Base-by-base conservation (phyloP, 2,329 filamentous ascomycete species). In the Scytalidium sp. region DNA sequence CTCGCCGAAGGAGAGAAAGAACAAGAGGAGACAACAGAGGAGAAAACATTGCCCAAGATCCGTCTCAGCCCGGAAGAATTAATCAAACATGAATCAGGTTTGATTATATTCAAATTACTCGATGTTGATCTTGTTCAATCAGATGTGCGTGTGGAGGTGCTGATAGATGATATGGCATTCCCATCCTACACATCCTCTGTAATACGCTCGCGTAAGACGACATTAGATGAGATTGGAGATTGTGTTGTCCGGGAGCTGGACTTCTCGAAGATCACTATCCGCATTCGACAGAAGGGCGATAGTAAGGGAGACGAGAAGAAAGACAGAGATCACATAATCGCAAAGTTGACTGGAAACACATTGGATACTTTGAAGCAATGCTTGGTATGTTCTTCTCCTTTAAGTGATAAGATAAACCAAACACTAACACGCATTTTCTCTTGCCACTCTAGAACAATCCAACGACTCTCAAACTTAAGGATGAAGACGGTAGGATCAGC, bases 231-330 rank as follows among this genome's bases (percentile, higher is more conserved):
- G 70, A 91, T 92, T 63, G 92, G 93, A 44, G 94, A 99, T 69
- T 94, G 91, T 47, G 91, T 99, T 70, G 88, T 99, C 52, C 90
- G 94, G 54, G 94, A 99, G 68, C 79, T 99, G n/a, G 95, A 99
- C 56, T 92, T 97, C 60, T 99, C 94, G 3, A 88, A 87, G 57
- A 83, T 99, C 51, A 97, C 92, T 0, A 79, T 99, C 56, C 88
- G 91, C 50, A 78, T 97, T 43, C 84, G 90, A 41, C 88, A 93
- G 62, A 90, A 91, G 66, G 78, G 83, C 15, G 87, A 96, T 57
- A 83, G 81, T 60, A 84, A 85, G 55, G 83, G 84, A 19, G 82
- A 87, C 43, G 84, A 79, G 39, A 72, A 80, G 69, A 72, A 36
- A 46, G 80, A 87, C 50, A 81, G 87, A 46, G 86, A 96, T 41